Base-by-base conservation (phyloP, 2,329 filamentous ascomycete genomes). In the Colletotrichum chrysophilum region DNA sequence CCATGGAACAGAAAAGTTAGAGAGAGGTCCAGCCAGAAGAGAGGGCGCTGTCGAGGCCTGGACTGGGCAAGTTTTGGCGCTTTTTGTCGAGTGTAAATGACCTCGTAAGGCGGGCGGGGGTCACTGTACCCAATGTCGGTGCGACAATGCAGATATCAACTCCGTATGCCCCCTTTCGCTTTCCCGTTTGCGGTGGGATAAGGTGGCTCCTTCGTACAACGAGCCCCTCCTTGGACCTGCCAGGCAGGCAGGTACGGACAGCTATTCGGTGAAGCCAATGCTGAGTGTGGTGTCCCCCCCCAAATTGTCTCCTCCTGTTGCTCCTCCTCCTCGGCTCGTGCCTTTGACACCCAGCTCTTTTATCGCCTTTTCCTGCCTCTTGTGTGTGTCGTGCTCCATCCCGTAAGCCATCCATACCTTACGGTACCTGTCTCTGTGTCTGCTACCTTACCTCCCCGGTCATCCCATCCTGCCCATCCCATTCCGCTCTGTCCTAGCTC, bases 281-380 rank as follows among this genome's bases (percentile, higher is more conserved):
- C 43, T 52, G 43, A 52, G n/a, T 52, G 43, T 52, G 43, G 43
- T 34, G 58, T 62, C 5, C 58, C 56, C 18, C 21, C 24, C 55
- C 55, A 30, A 0, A 52, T 52, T 21, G 43, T 52, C 38, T 58
- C 60, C 36, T 62, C 67, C 21, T 34, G 16, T 13, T 61, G 28
- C 52, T 55, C 30, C 32, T 16, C 38, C 55, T 36, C 32, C 30
- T 67, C 69, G 73, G 69, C 69, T 72, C 43, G 73, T 72, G 69
- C 62, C 69, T 67, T 72, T 43, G 71, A 65, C 58, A 32, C 36
- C 43, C 24, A 48, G 32, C 71, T 30, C 38, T 67, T 64, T 66
- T 52, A 62, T 75, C 52, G 72, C 55, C 55, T 71, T 62, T 66
- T 61, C 72, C 56, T 72, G 64, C 69, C 61, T 75, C 36, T 24